Conservation (phyloP, 2,329 filamentous ascomycete species). For the Venturia nashicola region DNA sequence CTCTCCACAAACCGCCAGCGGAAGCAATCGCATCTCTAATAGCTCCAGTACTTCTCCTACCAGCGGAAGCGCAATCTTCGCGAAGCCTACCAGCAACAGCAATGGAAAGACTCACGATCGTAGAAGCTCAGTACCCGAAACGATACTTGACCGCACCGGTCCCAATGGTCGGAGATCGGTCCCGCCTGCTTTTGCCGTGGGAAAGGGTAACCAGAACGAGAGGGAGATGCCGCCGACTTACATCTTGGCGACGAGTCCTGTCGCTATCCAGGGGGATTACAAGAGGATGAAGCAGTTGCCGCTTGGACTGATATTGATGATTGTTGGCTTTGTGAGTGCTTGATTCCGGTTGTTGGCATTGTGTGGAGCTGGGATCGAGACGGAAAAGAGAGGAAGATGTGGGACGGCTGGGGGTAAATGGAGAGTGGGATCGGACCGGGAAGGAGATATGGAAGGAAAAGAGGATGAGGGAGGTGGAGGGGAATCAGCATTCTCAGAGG, state of each 20-base stretch:
- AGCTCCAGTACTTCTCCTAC: too few species aligned
- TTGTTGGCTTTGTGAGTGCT: not conserved
- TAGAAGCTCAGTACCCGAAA: not conserved
- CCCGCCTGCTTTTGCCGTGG: not conserved
- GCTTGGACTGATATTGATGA: not conserved
- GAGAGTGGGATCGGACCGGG: not conserved
- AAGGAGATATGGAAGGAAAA: not conserved
- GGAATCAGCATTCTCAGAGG: not conserved
- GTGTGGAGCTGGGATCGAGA: too few species aligned
- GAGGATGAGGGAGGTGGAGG: not conserved
- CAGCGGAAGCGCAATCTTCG: not conserved
- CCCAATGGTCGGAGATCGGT: not conserved
- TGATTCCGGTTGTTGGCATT: not conserved
- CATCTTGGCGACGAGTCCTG: not conserved
- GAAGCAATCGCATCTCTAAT: too few species aligned
- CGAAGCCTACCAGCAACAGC: too few species aligned
- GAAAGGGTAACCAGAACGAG: not conserved
- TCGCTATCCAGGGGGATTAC: not conserved
- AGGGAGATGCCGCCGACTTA: not conserved
- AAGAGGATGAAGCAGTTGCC: not conserved
- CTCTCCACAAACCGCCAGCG: not conserved
- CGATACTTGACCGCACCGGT: not conserved
- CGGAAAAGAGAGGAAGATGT: not conserved
- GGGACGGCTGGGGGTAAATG: not conserved
- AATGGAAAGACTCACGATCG: not conserved